A percentile compares a stretch with the other conserved stretches of the same genome.
phyloP scores from a whole-genome alignment of 176 grass and related monocot genomes.

The Carex pumila region DNA sequence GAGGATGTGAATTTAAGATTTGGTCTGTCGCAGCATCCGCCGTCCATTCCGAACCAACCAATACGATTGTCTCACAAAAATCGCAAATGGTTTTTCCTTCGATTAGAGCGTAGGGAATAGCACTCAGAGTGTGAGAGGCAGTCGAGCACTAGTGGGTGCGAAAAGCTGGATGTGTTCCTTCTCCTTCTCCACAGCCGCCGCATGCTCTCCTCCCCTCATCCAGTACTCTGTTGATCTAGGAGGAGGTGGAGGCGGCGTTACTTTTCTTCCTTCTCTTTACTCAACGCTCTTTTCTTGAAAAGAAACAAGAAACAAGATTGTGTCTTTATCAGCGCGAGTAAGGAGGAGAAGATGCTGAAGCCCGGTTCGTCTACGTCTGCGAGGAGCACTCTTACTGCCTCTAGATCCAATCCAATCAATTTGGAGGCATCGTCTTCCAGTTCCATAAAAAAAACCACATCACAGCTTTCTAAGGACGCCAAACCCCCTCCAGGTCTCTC shows the following conservation, averaged over 20 bases:
- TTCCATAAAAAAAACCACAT: neutral
- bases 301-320: neutral
- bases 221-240: neutral
- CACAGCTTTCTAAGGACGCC: neutral
- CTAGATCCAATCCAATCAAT: constrained; percentile 10
- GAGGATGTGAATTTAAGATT: too few relatives aligned
- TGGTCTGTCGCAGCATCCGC: neutral
- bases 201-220: neutral
- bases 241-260: neutral
- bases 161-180: constrained; percentile 8
- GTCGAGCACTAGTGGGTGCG: neutral
- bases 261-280: neutral
- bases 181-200: neutral
- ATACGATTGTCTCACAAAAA: neutral
- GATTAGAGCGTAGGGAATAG: neutral
- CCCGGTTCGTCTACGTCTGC: neutral
- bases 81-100: neutral
- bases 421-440: neutral
- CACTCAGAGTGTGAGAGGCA: neutral
- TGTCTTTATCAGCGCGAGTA: neutral
- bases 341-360: neutral
- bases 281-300: neutral
- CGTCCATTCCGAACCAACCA: constrained; percentile 1
- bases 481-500: constrained; percentile 5
- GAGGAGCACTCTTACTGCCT: neutral